Base-by-base conservation (phyloP, 2,329 filamentous ascomycete species). In the Pseudogymnoascus sp. region DNA sequence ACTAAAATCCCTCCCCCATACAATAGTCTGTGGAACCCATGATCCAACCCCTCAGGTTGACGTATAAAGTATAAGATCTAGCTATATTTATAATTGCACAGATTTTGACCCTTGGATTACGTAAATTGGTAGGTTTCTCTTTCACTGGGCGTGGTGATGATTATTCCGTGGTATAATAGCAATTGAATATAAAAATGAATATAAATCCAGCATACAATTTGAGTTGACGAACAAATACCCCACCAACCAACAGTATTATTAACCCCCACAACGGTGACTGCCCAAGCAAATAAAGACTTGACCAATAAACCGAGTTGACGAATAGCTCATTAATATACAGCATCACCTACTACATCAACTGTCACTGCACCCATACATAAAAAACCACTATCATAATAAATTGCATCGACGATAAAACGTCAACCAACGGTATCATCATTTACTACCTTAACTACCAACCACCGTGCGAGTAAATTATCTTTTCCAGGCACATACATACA, bases 381-480 rank as follows among this genome's bases (percentile, higher is more conserved):
- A 18, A 53, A 53, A 16, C n/a, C 2, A 34, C 14, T 11, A 28
- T 56, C 16, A 36, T 56, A 34, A 56, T 56, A 56, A 56, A 56
- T 34, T 34, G 49, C n/a, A 56, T 56, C 28, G 49, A 56, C 49
- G 49, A 56, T 56, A 36, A 34, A 36, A 56, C 28, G 49, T 36
- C 49, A 56, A 56, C 16, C 49, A 56, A 56, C 49, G 49, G 21
- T 28, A 28, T 16, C 31, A 53, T 53, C 49, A 56, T 56, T 56
- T 56, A 56, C 49, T 56, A 56, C 49, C 28, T 34, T 34, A 56
- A 34, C 49, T 56, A 56, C 28, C 25, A 56, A 56, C 46, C 46
- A 56, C 25, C 28, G 28, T 56, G 49, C 46, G 8, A 16, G 46
- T 31, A 21, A 56, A 21, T 36, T 21, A 56, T 56, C 49, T 56